These are phyloP conservation scores for Aspergillus diversus DNA, from an alignment of 495 filamentous ascomycete genomes.

Conservation along the genomic window DNA sequence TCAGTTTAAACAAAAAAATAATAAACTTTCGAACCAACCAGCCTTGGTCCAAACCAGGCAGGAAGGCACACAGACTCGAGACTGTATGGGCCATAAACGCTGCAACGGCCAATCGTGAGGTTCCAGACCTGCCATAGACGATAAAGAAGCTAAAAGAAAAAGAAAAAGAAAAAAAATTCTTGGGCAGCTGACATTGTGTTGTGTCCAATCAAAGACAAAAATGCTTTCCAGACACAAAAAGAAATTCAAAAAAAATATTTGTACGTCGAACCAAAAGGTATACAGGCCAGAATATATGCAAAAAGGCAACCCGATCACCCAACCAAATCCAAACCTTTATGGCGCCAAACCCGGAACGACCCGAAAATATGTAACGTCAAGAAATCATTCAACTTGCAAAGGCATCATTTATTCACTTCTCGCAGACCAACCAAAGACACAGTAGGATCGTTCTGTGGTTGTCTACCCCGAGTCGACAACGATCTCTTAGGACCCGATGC, in stretches of 20 bases:
- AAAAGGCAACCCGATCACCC: conserved; percentile 22
- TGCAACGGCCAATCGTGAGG: not conserved
- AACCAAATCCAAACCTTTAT: conserved; percentile 20
- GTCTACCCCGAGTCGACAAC: not conserved
- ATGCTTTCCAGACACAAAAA: conserved; percentile 21
- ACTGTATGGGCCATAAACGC: not conserved
- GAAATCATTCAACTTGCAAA: conserved; percentile 15
- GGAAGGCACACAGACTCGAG: not conserved
- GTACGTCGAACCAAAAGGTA: conserved; percentile 3
- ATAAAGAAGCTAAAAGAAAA: conserved; percentile 10
- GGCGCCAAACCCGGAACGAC: conserved; percentile 20
- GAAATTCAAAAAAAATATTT: conserved; percentile 20
- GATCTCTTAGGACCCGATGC: not conserved
- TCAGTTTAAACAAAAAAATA: not conserved
- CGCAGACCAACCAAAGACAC: conserved; percentile 1
- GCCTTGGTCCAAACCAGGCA: not conserved
- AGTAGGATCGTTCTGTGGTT: not conserved
- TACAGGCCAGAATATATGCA: conserved; percentile 8
- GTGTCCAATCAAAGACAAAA: conserved; percentile 19
- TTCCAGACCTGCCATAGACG: conserved; percentile 10
- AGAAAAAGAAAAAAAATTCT: conserved; percentile 14
- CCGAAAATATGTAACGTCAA: conserved; percentile 26
- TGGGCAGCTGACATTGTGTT: conserved; percentile 20
- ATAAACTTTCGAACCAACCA: not conserved
- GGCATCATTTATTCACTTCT: no score